Evolutionary conservation across 495 filamentous ascomycete species (phyloP).

Genomic region (Astrothelium macrocarpum): DNA sequence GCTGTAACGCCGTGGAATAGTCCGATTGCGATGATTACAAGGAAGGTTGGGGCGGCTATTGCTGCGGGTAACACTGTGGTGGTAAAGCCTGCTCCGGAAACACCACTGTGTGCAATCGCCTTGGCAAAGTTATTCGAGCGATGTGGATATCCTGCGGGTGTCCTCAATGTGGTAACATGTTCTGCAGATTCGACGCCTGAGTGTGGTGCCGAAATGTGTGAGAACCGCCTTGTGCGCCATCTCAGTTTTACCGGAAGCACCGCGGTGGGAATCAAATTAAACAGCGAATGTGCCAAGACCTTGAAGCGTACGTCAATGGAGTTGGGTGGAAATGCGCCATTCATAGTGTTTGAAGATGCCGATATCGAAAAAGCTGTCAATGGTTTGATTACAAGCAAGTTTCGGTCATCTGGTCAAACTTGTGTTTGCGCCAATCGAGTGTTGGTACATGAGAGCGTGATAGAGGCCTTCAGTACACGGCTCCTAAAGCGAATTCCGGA

Average conservation of each 20-base stretch:
- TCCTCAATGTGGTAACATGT: conserved; percentile 12
- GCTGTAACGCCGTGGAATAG: conserved; percentile 38
- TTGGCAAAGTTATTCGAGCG: conserved; percentile 14
- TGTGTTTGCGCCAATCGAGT: conserved; percentile 86
- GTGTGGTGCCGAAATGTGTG: conserved; percentile 9
- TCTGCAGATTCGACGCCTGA: conserved; percentile 4
- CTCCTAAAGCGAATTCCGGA: conserved; percentile 32
- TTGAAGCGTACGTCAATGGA: conserved; percentile 12
- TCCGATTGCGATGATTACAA: conserved; percentile 35
- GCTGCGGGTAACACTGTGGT: conserved; percentile 32
- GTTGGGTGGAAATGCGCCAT: conserved; percentile 15
- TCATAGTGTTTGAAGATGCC: conserved; percentile 51
- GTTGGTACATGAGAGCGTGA: conserved; percentile 67
- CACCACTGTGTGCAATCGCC: conserved; percentile 15
- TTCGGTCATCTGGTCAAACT: conserved; percentile 79
- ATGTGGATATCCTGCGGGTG: conserved; percentile 6
- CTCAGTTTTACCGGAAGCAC: conserved; percentile 14
- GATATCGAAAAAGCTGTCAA: conserved; percentile 67
- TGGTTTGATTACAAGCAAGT: conserved; percentile 69
- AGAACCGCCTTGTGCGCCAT: conserved; percentile 6
- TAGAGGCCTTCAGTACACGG: conserved; percentile 60
- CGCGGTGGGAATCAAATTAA: conserved; percentile 7
- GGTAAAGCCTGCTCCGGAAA: conserved; percentile 28
- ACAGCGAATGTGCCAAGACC: conserved; percentile 4
- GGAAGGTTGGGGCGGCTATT: conserved; percentile 33